Base-by-base conservation (phyloP, 139 green algal genomes). In the Mychonastes homosphaera region DNA sequence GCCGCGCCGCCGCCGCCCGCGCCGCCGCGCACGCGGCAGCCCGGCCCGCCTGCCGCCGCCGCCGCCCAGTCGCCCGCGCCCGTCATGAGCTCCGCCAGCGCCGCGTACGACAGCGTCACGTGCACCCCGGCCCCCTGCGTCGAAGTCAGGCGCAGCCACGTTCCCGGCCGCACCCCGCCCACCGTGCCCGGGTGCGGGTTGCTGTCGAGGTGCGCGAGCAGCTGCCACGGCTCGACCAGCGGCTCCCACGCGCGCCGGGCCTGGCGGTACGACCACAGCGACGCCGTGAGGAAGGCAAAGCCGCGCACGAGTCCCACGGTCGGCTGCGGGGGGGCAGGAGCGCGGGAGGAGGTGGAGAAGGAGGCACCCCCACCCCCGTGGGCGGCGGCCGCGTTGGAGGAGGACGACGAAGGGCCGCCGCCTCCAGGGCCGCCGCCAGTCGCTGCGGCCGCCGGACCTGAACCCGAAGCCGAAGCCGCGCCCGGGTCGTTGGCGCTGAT, bases 141-240 rank as follows among this genome's bases (percentile, higher is more conserved):
- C 52, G 51, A 58, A n/a, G 67, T 79, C 19, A 84, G 23, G 7
- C 43, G 35, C 6, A 84, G 39, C 53, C 69, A 69, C 2, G 62
- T 73, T 30, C 71, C 77, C 15, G 75, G 70, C 1, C 51, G 35
- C 1, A 76, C 63, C 13, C 66, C 74, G 3, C 44, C 70, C n/a
- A 47, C 49, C 47, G 30, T 48, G 36, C 26, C 38, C 1, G 47
- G 41, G 56, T 76, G 78, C 52, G 59, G 50, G 39, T 67, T 67
- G 3, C 21, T 33, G 47, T 80, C 69, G 30, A 64, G 54, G 56
- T 86, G 77, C 40, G 79, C 44, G 43, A 83, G 62, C 54, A 87
- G 58, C 60, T 87, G 75, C 72, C 78, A 88, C 1, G 87, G 85
- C 70, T 94, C 85, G 61, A 95, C 23, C 32, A 95, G 58, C 0